phyloP scores from a whole-genome alignment of 1,139 yeast genomes.

The Yamadazyma sp. region DNA sequence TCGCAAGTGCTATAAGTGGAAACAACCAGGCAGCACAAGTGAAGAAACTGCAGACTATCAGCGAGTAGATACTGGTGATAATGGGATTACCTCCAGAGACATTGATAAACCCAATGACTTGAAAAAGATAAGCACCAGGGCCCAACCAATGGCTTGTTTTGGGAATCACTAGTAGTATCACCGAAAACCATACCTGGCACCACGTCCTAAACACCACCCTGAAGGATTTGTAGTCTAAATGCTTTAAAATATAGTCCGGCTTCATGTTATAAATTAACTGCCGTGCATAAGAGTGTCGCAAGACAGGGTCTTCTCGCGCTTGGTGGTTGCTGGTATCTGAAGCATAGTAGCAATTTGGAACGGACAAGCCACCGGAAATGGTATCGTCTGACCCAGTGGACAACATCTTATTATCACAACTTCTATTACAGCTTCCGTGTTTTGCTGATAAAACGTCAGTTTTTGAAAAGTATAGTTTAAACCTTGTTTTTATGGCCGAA shows the following conservation, averaged over 20 bases:
- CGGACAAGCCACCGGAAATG: too few relatives aligned
- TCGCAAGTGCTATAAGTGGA: conserved; percentile 25
- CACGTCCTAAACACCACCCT: conserved; percentile 28
- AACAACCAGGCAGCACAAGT: conserved; percentile 25
- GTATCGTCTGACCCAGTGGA: too few relatives aligned
- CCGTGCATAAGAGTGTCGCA: not conserved
- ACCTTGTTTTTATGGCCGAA: too few relatives aligned
- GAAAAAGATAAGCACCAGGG: conserved; percentile 27
- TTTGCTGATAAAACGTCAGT: too few relatives aligned
- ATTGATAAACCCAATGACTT: conserved; percentile 28
- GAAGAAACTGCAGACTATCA: conserved; percentile 19
- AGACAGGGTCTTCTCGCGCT: not conserved
- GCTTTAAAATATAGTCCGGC: conserved; percentile 29
- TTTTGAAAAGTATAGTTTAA: too few relatives aligned
- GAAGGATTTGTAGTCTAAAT: conserved; percentile 26
- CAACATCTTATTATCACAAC: too few relatives aligned
- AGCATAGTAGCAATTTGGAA: conserved; percentile 1
- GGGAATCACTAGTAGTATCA: conserved; percentile 27
- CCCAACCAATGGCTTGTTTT: conserved; percentile 30
- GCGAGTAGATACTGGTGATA: conserved; percentile 17
- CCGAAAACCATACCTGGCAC: conserved; percentile 29
- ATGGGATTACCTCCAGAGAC: conserved; percentile 31
- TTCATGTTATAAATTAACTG: conserved; percentile 9
- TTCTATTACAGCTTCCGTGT: too few relatives aligned
- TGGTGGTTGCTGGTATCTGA: too few relatives aligned